Base-by-base conservation (phyloP, 2,329 filamentous ascomycete species). In the Cladophialophora exuberans region DNA sequence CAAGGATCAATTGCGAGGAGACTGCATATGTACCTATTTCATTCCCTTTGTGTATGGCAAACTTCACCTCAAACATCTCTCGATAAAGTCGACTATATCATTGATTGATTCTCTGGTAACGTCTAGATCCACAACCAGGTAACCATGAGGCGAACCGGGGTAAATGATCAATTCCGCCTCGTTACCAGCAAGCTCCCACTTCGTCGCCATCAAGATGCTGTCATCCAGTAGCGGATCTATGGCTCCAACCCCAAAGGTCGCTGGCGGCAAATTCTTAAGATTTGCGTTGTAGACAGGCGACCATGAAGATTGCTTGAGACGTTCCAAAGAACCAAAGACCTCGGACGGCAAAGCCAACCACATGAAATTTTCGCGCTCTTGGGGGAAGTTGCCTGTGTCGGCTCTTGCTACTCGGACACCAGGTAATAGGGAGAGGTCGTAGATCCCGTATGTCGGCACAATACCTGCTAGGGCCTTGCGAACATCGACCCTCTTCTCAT, bases 171-270 rank as follows among this genome's bases (percentile, higher is more conserved):
- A 10, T 30, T 43, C 17, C 6, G 48, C 26, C 22, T 43, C 38
- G 38, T 51, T 51, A 7, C 48, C 48, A 6, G 48, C 48, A 15
- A 51, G 25, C 7, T 42, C 5, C 48, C 48, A 51, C 38, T 26
- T 41, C 15, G 7, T 6, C 15, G 48, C 48, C 38, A 51, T 42
- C n/a, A 51, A 25, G 26, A 51, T 31, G 26, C 23, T 51, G 48
- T 51, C 48, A 30, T 51, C 48, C 7, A 51, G 17, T 3, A 43
- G 22, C 10, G 36, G 15, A 28, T 51, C 48, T 28, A 30, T 35
- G 23, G 23, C 25, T 13, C 48, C 48, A 7, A 41, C 36, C 6
- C n/a, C 20, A n/a, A 51, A 51, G 9, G 23, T 28, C n/a, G 48
- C 48, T 17, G 48, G 35, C 3, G 38, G 36, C 25, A 51, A 10